Base-by-base conservation (phyloP, 169 alveolate species). In the Babesia bovis region DNA sequence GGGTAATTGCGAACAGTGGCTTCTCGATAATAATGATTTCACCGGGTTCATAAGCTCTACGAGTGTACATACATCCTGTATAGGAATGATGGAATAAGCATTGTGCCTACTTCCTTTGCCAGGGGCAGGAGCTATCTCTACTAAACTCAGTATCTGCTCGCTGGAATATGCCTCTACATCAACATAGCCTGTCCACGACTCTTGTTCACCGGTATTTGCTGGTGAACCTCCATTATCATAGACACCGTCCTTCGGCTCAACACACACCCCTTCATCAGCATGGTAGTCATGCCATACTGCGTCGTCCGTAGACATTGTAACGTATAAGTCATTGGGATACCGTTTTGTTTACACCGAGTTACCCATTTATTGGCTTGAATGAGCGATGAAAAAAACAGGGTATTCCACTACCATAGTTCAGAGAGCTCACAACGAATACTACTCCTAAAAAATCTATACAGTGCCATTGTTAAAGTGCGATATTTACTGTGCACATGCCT, bases 1-100 rank as follows among this genome's bases (percentile, higher is more conserved):
- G 95, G 4, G 84, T 72, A 19, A 91, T 85, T 49, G 85, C 90
- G 45, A 91, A 83, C 38, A 91, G 52, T 15, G 95, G 95, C 45
- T 81, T 52, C 65, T 91, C 95, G 26, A 90, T 83, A 63, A 91
- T 77, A 28, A 91, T 91, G 30, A 90, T 57, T 57, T 66, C 82
- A 32, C 95, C 95, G 9, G 95, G 92, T 25, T 89, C 93, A 58
- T 84, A 86, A 13, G 66, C 71, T 42, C 85, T 74, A 26, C 82
- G 35, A 38, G 89, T 82, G 71, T 57, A 91, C 84, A 91, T 81
- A 55, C 95, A 91, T 40, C 93, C 85, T 77, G 72, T 33, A 40
- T 7, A 26, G 19, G 17, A 3, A 23, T 9, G 21, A 12, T 17
- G 3, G 19, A 0, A 6, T 0, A 36, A 52, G 26, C 25, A 17